These are phyloP conservation scores for Cladophialophora immunda DNA, from an alignment of 2,329 filamentous ascomycete species.

Conservation along the genomic window DNA sequence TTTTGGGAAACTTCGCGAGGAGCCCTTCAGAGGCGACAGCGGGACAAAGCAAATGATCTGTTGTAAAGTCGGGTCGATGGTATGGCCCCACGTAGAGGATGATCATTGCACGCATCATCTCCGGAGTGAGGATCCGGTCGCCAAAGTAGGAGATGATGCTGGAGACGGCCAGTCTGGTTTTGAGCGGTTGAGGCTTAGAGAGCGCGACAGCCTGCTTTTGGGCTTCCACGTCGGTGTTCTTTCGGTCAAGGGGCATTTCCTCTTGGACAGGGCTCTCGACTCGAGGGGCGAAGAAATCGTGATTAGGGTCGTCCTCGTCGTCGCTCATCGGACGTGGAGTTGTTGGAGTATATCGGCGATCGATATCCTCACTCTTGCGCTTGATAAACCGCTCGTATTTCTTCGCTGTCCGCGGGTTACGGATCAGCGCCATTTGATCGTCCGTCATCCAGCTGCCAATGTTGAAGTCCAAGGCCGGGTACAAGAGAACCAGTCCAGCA, in stretches of 20 bases:
- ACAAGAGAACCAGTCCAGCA: constrained; percentile 83
- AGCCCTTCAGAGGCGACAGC: constrained; percentile 86
- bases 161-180: constrained; percentile 89
- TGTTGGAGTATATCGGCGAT: constrained; percentile 72
- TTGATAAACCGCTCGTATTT: constrained; percentile 74
- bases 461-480: constrained; percentile 93
- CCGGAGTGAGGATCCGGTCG: constrained; percentile 90
- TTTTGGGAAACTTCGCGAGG: constrained; percentile 88
- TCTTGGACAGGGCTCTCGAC: constrained; percentile 37
- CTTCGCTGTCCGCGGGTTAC: constrained; percentile 72
- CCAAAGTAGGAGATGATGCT: constrained; percentile 99
- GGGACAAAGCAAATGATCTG: constrained; percentile 89
- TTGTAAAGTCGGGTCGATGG: constrained; percentile 89
- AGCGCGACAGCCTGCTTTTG: constrained; percentile 48
- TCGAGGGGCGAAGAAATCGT: constrained; percentile 44
- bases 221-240: constrained; percentile 44
- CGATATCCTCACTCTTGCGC: constrained; percentile 79
- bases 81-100: constrained; percentile 96
- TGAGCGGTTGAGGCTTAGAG: constrained; percentile 62
- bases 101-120: constrained; percentile 99
- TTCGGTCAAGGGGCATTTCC: constrained; percentile 41
- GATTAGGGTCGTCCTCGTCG: constrained; percentile 58
- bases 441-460: constrained; percentile 99
- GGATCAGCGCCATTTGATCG: constrained; percentile 93
- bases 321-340: constrained; percentile 85